Percentiles rank a stretch among this genome's conserved stretches.
Evolutionary conservation across 345 rosid genomes (phyloP).

Genomic region (Euphorbia tirucalli): DNA sequence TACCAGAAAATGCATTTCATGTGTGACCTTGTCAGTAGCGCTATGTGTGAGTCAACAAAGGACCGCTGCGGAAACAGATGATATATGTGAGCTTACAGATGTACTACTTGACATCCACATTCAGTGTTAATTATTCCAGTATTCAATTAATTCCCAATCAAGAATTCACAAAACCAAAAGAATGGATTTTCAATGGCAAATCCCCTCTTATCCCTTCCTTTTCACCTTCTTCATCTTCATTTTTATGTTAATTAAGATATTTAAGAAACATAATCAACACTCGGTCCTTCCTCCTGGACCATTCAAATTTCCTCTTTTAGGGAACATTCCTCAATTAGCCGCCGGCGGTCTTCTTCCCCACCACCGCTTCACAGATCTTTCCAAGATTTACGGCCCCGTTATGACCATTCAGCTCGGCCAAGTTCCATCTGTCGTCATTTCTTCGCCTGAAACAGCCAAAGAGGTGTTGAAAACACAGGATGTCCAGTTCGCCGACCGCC

Average conservation of each 20-base stretch:
- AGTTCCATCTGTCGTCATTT: background rate
- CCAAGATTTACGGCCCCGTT: constrained; percentile 8
- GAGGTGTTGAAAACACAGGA: constrained; percentile 15
- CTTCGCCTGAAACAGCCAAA: constrained; percentile 14
- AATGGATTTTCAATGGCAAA: background rate
- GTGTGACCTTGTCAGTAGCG: too few species aligned
- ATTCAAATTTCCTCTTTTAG: constrained; percentile 32
- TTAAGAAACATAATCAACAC: background rate
- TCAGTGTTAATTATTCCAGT: too few species aligned
- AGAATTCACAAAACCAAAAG: too few species aligned
- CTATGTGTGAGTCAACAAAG: too few species aligned
- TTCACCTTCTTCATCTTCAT: background rate
- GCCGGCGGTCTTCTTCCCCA: constrained; percentile 1
- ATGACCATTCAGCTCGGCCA: constrained; percentile 18
- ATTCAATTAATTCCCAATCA: too few species aligned
- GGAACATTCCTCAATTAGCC: constrained; percentile 32
- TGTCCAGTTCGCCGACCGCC: background rate
- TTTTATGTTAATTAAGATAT: too few species aligned
- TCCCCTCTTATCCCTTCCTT: background rate
- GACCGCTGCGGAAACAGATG: too few species aligned
- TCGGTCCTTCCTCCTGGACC: constrained; percentile 29
- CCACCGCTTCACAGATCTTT: background rate
- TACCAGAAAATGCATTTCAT: too few species aligned
- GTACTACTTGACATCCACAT: too few species aligned
- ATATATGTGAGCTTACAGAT: too few species aligned